Conservation (phyloP, 371 early-diverging fungal genomes). For the Phascolomyces articulosus region DNA sequence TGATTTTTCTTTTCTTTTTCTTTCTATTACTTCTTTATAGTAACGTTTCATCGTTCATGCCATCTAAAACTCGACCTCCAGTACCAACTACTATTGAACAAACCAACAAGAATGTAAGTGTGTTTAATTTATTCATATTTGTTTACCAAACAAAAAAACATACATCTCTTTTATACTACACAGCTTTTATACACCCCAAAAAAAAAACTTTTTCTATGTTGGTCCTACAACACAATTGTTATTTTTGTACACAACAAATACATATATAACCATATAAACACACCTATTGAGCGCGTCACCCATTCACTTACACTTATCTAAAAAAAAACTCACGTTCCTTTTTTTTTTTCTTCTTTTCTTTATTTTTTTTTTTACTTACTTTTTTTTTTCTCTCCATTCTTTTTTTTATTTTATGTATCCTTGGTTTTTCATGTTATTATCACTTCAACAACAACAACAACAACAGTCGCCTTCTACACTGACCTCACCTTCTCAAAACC, state of each 20-base stretch:
- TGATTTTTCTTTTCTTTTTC: background rate
- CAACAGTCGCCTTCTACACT: slow-evolving; percentile 3
- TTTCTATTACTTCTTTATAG: slow-evolving; percentile 2
- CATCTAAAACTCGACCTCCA: slow-evolving; percentile 15
- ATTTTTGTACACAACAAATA: too few species aligned
- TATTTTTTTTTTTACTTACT: background rate
- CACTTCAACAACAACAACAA: slow-evolving; percentile 7
- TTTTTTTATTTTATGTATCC: slow-evolving; percentile 7
- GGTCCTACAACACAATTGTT: background rate
- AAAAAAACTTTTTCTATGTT: background rate
- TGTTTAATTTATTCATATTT: slow-evolving; percentile 5
- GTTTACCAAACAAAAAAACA: slow-evolving; percentile 19
- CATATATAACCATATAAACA: background rate
- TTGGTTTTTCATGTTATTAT: slow-evolving; percentile 13
- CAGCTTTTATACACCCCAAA: too few species aligned
- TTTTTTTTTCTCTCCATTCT: background rate
- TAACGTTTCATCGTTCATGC: slow-evolving; percentile 17
- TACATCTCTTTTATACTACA: background rate
- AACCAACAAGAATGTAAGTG: slow-evolving; percentile 20
- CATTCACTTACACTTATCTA: too few species aligned
- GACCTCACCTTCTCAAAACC: background rate
- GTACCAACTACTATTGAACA: background rate
- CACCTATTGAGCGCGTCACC: background rate
- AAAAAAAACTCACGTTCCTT: background rate
- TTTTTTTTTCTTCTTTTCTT: slow-evolving; percentile 12